Percentiles rank a stretch among this genome's conserved stretches.
Evolutionary conservation across 2,329 filamentous ascomycete species (phyloP).

Genomic region (Xylaria sp.): DNA sequence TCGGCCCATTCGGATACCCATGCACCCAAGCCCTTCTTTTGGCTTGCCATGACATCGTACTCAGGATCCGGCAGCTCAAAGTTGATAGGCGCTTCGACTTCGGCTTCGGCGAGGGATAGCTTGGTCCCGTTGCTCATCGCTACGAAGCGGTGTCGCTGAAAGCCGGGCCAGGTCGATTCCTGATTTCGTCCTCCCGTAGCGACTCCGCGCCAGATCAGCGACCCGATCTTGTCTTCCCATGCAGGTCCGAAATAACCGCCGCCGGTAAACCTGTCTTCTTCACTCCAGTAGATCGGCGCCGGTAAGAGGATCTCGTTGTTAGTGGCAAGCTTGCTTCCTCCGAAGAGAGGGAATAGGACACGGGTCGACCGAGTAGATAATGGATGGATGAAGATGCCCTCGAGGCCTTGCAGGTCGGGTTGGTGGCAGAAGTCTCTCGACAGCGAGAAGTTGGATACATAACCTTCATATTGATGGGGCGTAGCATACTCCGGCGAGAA

Average conservation of each 20-base stretch:
- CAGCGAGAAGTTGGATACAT: conserved; percentile 56
- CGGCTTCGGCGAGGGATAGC: conserved; percentile 45
- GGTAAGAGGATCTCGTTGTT: conserved; percentile 68
- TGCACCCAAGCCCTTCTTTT: conserved; percentile 39
- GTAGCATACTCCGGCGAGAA: conserved; percentile 43
- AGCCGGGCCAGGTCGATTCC: conserved; percentile 61
- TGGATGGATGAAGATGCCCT: conserved; percentile 60
- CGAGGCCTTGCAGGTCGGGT: conserved; percentile 55
- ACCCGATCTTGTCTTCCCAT: conserved; percentile 53
- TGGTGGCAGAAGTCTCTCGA: conserved; percentile 61
- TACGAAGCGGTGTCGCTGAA: conserved; percentile 71
- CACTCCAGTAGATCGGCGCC: conserved; percentile 63
- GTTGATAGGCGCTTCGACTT: conserved; percentile 41
- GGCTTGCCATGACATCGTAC: conserved; percentile 45
- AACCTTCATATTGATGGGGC: conserved; percentile 51
- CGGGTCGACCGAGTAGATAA: conserved; percentile 52
- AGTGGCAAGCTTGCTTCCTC: conserved; percentile 61
- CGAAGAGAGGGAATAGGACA: conserved; percentile 59
- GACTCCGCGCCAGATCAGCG: conserved; percentile 60
- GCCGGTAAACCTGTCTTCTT: conserved; percentile 58
- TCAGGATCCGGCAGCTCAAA: conserved; percentile 46
- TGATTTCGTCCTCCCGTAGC: conserved; percentile 59
- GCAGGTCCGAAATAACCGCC: conserved; percentile 46
- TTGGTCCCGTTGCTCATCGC: conserved; percentile 65
- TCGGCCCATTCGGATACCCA: conserved; percentile 49